Evolutionary conservation across 108 stramenopile species (phyloP), one percentile per base, ranked within the genome.

Genomic region (Pelagomonas calceolata): DNA sequence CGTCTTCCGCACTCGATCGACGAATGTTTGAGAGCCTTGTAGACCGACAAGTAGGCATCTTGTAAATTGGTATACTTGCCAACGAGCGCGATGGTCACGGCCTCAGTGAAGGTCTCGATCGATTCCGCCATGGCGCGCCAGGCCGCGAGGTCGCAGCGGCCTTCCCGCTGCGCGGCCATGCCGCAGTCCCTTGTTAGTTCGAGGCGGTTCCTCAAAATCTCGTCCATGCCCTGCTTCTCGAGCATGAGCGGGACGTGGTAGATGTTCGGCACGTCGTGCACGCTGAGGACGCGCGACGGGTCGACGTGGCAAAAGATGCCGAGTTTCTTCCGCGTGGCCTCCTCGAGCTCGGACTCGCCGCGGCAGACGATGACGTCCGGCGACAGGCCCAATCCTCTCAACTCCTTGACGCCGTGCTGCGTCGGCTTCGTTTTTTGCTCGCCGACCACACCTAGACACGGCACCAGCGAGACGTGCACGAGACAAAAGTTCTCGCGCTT

Each of bases 371-470:
- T 94, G 34, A 98, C 85, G 44, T 88, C 82, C 34, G 99, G 96
- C 70, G 86, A 82, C 36, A 99, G 76, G 66, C 99, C 99, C 66
- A 98, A 76, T 36, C 83, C 83, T 34, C 94, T 74, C 74, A 99
- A 86, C 84, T 98, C 96, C 66, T 92, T 87, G 68, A 99, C 95
- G 15, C 95, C 94, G 82, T 98, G 93, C 75, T 99, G 99, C 31
- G 99, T 99, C 29, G 99, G 99, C 80, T 99, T 99, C 18, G 99
- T 97, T 85, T 99, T 99, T 89, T 98, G 97, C 80, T 99, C 99
- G 44, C 94, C 96, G 12, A 84, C 87, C 32, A 70, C 64, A 15
- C 92, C 90, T 77, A 98, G 83, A 44, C 95, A 88, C 29, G 99
- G 99, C 36, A 99, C 95, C 21, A 99, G 83, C 12, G 87, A 89